Conservation (phyloP, 2,329 filamentous ascomycete species). For the Diaporthe nobilis region DNA sequence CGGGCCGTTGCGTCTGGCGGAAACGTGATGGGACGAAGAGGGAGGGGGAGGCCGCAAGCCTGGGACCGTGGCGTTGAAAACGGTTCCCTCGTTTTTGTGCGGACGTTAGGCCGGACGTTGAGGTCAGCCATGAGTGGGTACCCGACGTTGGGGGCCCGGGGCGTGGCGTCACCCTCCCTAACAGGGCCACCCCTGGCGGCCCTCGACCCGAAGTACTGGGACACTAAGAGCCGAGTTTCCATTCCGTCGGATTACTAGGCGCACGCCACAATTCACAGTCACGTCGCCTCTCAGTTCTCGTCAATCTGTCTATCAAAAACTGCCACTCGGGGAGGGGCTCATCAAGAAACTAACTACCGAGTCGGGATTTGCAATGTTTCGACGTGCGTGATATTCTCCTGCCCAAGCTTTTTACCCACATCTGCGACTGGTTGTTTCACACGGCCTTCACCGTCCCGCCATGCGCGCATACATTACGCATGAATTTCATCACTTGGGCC, state of each 20-base stretch:
- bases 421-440: constrained; percentile 9
- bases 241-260: constrained; percentile 34
- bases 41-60: background rate
- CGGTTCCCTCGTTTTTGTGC: constrained; percentile 16
- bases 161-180: constrained; percentile 30
- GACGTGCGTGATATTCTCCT: background rate
- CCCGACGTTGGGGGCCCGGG: constrained; percentile 18
- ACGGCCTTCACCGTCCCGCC: constrained; percentile 9
- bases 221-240: constrained; percentile 34
- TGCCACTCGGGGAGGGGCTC: background rate
- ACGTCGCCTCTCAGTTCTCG: background rate
- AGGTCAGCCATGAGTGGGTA: constrained; percentile 28
- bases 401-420: background rate
- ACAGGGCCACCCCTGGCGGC: constrained; percentile 33
- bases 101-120: constrained; percentile 30
- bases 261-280: constrained; percentile 21
- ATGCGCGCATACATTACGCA: constrained; percentile 18
- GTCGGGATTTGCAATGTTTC: background rate
- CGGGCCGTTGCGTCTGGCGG: constrained; percentile 24
- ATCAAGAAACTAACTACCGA: background rate
- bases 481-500: constrained; percentile 21
- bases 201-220: constrained; percentile 29
- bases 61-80: constrained; percentile 2
- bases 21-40: background rate
- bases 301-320: background rate